These are phyloP conservation scores for Talaromyces atroroseus DNA, from an alignment of 2,329 filamentous ascomycete species.

Conservation along the genomic window DNA sequence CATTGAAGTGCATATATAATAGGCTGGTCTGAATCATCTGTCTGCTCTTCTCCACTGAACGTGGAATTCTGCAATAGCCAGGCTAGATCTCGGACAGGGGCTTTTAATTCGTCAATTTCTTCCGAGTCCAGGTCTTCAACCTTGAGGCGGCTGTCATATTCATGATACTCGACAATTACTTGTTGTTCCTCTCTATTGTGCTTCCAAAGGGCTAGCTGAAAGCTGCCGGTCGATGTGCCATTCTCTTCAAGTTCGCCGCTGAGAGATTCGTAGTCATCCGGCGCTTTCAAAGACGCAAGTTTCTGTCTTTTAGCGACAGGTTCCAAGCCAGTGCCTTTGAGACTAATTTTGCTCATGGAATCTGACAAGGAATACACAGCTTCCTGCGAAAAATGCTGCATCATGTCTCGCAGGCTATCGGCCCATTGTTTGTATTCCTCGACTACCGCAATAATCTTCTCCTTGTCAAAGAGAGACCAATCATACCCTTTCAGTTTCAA, in stretches of 20 bases:
- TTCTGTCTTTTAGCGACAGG: slow-evolving; percentile 21
- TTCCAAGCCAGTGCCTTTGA: slow-evolving; percentile 23
- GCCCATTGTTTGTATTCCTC: slow-evolving; percentile 25
- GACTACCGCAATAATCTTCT: slow-evolving; percentile 21
- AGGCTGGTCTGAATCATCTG: slow-evolving; percentile 17
- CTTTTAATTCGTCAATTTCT: slow-evolving; percentile 21
- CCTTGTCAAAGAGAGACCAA: slow-evolving; percentile 29
- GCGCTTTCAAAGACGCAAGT: slow-evolving; percentile 18
- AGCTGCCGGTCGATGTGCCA: slow-evolving; percentile 17
- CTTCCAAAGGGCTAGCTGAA: slow-evolving; percentile 20
- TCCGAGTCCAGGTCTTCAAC: slow-evolving; percentile 22
- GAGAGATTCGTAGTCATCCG: slow-evolving; percentile 18
- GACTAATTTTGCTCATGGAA: slow-evolving; percentile 11
- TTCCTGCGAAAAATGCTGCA: slow-evolving; percentile 26
- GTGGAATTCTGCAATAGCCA: slow-evolving; percentile 25
- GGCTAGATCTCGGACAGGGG: slow-evolving; percentile 23
- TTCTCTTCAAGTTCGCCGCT: slow-evolving; percentile 20
- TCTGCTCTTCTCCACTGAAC: slow-evolving; percentile 14
- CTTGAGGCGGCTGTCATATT: slow-evolving; percentile 21
- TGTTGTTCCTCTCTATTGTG: slow-evolving; percentile 4
- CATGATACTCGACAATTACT: slow-evolving; percentile 24
- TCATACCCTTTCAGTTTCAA: slow-evolving; percentile 25
- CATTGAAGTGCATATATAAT: slow-evolving; percentile 26
- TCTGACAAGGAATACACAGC: slow-evolving; percentile 16
- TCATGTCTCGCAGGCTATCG: slow-evolving; percentile 22